phyloP scores from a whole-genome alignment of 305 asterid species.

The Andrographis paniculata region DNA sequence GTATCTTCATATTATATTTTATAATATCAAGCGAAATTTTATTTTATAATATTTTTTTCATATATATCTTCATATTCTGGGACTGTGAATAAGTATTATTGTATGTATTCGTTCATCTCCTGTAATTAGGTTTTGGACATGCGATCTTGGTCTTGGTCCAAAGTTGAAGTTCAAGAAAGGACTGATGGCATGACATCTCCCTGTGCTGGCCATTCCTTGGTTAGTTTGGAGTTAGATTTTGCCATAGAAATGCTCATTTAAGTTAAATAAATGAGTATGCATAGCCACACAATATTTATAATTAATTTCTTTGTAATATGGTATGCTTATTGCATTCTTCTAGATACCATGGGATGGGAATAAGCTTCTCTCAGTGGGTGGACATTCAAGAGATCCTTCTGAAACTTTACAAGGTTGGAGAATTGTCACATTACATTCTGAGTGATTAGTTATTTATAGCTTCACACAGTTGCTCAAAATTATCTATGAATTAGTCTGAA shows the following conservation, averaged over 20 bases:
- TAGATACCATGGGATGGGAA: constrained; percentile 95
- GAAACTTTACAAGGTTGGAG: constrained; percentile 74
- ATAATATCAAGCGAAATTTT: background rate
- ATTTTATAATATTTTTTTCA: background rate
- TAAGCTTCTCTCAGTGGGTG: constrained; percentile 89
- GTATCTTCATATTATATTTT: background rate
- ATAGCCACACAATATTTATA: background rate
- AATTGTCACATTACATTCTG: constrained; percentile 8
- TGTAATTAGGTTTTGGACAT: constrained; percentile 57
- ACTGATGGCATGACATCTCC: constrained; percentile 42
- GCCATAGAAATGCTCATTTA: constrained; percentile 5
- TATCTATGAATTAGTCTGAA: background rate
- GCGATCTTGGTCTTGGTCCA: constrained; percentile 90
- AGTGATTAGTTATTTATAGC: constrained; percentile 4
- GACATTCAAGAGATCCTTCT: constrained; percentile 83
- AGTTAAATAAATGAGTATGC: constrained; percentile 2
- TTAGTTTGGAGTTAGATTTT: constrained; percentile 30
- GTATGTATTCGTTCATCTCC: background rate
- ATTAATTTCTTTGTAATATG: constrained; percentile 2
- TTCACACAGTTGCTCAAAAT: background rate
- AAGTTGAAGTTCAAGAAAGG: constrained; percentile 56
- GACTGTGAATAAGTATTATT: background rate
- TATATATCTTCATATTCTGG: background rate
- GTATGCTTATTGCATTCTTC: constrained; percentile 19
- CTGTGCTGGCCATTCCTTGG: constrained; percentile 95